Conservation (phyloP, 306 rosid species). For the Oemleria cerasiformis region DNA sequence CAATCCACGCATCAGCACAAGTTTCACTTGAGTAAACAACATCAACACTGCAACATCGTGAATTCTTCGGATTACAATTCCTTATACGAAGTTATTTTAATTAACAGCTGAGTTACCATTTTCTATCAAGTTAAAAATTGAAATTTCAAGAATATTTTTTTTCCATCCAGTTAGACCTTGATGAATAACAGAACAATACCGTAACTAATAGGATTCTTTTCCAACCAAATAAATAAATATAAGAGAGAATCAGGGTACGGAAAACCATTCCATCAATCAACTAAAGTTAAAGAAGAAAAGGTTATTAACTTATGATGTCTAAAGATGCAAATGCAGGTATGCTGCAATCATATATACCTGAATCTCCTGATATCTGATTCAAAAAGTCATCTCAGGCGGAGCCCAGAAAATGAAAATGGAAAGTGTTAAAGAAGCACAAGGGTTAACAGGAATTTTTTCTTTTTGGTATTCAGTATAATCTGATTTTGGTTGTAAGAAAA, state of each 20-base stretch:
- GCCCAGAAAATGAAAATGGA: not conserved
- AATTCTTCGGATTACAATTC: slow-evolving; percentile 8
- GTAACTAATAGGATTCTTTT: not conserved
- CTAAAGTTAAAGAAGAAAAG: not conserved
- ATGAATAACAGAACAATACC: not conserved
- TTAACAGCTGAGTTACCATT: not conserved
- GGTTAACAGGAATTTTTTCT: not conserved
- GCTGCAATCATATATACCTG: not conserved
- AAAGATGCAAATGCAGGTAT: not conserved
- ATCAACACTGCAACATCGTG: slow-evolving; percentile 69
- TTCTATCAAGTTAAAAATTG: not conserved
- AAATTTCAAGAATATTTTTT: not conserved
- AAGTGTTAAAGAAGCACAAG: not conserved
- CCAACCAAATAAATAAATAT: not conserved
- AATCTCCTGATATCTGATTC: slow-evolving; percentile 2
- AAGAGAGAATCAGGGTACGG: not conserved
- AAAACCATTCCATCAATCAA: slow-evolving; percentile 1
- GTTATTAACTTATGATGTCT: not conserved
- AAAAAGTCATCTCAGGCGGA: not conserved
- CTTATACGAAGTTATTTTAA: slow-evolving; percentile 16
- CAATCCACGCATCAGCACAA: slow-evolving; percentile 97
- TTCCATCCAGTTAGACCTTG: not conserved
- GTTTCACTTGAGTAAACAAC: slow-evolving; percentile 66
- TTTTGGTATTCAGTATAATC: not conserved
- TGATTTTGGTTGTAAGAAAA: not conserved